Percentiles rank a stretch among this genome's conserved stretches.
Conservation (phyloP, 2,329 filamentous ascomycete genomes). For the Lecanicillium sp. region DNA sequence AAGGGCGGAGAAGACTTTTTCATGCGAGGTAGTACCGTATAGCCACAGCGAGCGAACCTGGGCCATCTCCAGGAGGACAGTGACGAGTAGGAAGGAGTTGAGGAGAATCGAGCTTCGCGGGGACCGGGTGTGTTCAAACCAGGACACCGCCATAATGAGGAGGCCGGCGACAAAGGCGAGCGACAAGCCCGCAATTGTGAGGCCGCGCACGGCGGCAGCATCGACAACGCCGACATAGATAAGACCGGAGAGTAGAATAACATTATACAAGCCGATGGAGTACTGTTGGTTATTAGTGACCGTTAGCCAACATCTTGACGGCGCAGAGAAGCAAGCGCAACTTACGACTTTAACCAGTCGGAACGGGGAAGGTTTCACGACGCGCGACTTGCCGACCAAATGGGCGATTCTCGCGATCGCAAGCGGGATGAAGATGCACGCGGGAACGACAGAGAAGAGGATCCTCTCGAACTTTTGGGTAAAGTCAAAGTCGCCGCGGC, state of each 20-base stretch:
- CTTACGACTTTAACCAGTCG: not conserved
- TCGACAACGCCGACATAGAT: too few relatives aligned
- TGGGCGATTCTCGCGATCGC: slow-evolving; percentile 25
- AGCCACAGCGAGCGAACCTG: slow-evolving; percentile 40
- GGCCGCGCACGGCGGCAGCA: too few relatives aligned
- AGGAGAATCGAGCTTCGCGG: slow-evolving; percentile 38
- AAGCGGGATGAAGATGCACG: slow-evolving; percentile 28
- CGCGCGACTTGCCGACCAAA: not conserved
- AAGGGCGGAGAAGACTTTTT: slow-evolving; percentile 23
- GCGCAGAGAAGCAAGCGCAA: not conserved
- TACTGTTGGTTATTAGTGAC: slow-evolving; percentile 8
- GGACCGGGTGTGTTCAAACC: slow-evolving; percentile 30
- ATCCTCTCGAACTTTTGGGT: slow-evolving; percentile 38
- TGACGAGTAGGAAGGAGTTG: slow-evolving; percentile 34
- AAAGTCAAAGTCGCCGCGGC: slow-evolving; percentile 38
- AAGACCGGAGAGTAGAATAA: slow-evolving; percentile 14
- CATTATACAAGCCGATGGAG: not conserved
- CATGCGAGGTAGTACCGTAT: slow-evolving; percentile 16
- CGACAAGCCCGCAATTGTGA: too few relatives aligned
- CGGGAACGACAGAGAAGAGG: slow-evolving; percentile 33
- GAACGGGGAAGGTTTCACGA: not conserved
- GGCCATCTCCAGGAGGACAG: slow-evolving; percentile 37
- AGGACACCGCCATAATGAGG: slow-evolving; percentile 26
- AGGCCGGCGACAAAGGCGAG: slow-evolving; percentile 27
- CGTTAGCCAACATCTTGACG: not conserved